phyloP scores from a whole-genome alignment of 495 filamentous ascomycete species.

The Glutinoglossum americanum region DNA sequence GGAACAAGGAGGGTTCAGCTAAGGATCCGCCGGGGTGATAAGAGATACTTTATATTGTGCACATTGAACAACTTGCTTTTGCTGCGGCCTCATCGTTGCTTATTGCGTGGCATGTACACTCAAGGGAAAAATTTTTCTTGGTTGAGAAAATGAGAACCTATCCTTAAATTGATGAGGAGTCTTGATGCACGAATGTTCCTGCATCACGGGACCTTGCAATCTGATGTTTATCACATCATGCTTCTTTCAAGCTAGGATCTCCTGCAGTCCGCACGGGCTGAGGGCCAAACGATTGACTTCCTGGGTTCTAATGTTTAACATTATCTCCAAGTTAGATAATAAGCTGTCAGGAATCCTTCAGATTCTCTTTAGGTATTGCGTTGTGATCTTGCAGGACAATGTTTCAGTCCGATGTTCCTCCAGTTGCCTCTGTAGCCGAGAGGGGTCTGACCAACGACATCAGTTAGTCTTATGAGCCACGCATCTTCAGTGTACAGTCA shows the following conservation, averaged over 20 bases:
- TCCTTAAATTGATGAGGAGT: neutral
- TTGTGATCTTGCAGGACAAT: neutral
- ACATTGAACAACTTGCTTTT: neutral
- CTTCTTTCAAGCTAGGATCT: neutral
- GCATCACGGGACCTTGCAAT: neutral
- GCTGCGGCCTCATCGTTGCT: neutral
- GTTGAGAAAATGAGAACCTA: neutral
- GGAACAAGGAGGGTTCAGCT: neutral
- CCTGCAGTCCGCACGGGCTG: neutral
- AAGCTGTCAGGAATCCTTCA: neutral
- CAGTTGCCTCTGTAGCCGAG: neutral
- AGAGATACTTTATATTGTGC: neutral
- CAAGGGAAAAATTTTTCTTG: neutral
- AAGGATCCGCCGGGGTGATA: neutral
- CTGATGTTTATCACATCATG: neutral
- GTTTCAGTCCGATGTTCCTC: too few species aligned
- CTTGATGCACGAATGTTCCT: neutral
- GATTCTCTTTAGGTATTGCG: neutral
- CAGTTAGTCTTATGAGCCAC: neutral
- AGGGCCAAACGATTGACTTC: neutral
- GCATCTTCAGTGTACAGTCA: slow-evolving; percentile 3
- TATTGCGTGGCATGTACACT: neutral
- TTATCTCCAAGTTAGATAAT: neutral
- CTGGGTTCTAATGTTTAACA: neutral
- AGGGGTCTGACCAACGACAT: neutral